Evolutionary conservation across 2,329 filamentous ascomycete genomes (phyloP).

Genomic region (Monilinia polystroma): DNA sequence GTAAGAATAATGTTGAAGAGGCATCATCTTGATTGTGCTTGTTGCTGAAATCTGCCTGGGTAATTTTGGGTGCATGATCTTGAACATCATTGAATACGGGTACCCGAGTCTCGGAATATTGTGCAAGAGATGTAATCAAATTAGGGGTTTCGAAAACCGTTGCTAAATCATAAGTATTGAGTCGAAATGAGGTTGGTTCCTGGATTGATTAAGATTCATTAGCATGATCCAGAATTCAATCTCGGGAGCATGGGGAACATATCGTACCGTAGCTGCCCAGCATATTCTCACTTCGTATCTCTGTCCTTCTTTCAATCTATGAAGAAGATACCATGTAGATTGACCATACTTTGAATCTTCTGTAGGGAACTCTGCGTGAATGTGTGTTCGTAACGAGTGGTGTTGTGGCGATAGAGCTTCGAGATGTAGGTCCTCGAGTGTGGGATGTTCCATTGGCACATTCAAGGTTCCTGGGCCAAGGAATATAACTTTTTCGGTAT

Average conservation of each 20-base stretch:
- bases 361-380: conserved; percentile 68
- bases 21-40: conserved; percentile 26
- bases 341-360: conserved; percentile 53
- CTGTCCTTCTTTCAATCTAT: conserved; percentile 65
- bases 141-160: conserved; percentile 60
- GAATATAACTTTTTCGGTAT: conserved; percentile 92
- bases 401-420: conserved; percentile 60
- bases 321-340: conserved; percentile 77
- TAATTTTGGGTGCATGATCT: conserved; percentile 26
- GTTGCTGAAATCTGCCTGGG: conserved; percentile 7
- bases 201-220: conserved; percentile 43
- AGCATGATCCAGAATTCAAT: conserved; percentile 13
- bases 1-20: conserved; percentile 49
- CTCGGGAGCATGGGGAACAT: neutral
- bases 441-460: conserved; percentile 55
- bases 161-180: conserved; percentile 63
- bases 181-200: conserved; percentile 81
- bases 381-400: conserved; percentile 57
- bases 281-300: conserved; percentile 91
- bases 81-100: conserved; percentile 28
- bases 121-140: conserved; percentile 63
- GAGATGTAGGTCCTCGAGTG: conserved; percentile 61
- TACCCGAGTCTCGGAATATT: conserved; percentile 57
- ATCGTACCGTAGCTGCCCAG: conserved; percentile 85
- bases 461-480: conserved; percentile 61